Base-by-base conservation (phyloP, 352 stramenopile species). In the Phytophthora syringae region DNA sequence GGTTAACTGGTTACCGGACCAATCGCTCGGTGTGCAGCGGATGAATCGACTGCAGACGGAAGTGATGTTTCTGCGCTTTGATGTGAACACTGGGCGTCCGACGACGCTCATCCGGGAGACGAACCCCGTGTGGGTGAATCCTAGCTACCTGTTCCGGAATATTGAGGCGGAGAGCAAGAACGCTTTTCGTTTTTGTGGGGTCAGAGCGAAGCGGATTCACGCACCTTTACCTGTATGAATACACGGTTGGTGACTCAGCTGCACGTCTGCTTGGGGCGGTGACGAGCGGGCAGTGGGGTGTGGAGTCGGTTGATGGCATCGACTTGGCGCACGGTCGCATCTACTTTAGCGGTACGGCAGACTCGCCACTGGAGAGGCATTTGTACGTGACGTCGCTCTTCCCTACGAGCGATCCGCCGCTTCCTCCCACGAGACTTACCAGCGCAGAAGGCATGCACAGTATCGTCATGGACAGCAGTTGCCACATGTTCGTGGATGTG, bases 171-270 rank as follows among this genome's bases (percentile, higher is more conserved):
- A 87, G 62, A 82, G 65, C 62, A 85, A 94, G 52, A 84, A 83
- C 48, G 83, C 80, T 6, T 98, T 99, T 74, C 97, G 90, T 16
- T 99, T 71, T 79, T 98, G 34, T 99, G 97, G 92, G 93, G 84
- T 98, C 89, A 1, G 96, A 99, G 79, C 76, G 94, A 40, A 88
- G 79, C 25, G 96, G 96, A n/a, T 98, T 89, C 67, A 96, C 93
- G 80, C 96, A 99, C 58, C 70, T 99, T 44, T 99, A 99, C 77
- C 72, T 99, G 52, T 99, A 99, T 74, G 95, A 96, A 57, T 98
- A 90, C 63, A 72, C 66, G 32, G 58, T 80, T 27, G 60, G 71
- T 21, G 70, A 73, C 3, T 49, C 57, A 1, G 67, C 51, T 25
- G 74, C 81, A 7, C 70, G 81, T 30, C 60, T 88, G 7, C 51